These are phyloP conservation scores for Mallotus nudiflorus DNA, from an alignment of 345 rosid species.

Conservation along the genomic window DNA sequence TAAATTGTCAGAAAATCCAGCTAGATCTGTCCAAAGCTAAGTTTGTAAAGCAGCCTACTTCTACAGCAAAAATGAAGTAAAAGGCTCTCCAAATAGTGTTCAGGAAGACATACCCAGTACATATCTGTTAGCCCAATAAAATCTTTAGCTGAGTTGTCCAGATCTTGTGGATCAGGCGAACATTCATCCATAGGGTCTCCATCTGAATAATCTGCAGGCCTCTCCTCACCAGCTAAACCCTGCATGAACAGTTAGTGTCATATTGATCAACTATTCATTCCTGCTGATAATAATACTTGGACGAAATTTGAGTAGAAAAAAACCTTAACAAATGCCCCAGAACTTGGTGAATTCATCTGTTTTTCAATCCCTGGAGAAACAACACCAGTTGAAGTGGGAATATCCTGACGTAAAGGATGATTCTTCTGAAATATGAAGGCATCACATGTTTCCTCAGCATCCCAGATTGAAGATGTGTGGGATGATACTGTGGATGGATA, in stretches of 20 bases:
- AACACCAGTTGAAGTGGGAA: constrained; percentile 32
- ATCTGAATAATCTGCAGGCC: constrained; percentile 27
- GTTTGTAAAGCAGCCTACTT: not conserved
- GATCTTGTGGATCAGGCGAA: constrained; percentile 34
- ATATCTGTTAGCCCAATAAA: constrained; percentile 63
- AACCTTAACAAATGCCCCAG: constrained; percentile 47
- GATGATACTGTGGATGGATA: constrained; percentile 38
- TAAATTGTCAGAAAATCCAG: not conserved
- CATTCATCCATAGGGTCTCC: constrained; percentile 49
- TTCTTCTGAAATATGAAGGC: constrained; percentile 78
- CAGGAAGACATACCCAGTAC: constrained; percentile 62
- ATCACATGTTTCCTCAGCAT: constrained; percentile 97
- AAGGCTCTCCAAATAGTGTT: constrained; percentile 1
- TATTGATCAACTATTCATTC: constrained; percentile 6
- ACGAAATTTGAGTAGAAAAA: not conserved
- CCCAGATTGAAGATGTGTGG: constrained; percentile 79
- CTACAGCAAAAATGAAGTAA: not conserved
- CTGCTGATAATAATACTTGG: constrained; percentile 1
- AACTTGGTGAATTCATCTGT: constrained; percentile 26
- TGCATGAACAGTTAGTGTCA: constrained; percentile 20
- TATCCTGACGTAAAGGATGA: constrained; percentile 31
- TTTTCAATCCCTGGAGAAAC: constrained; percentile 32
- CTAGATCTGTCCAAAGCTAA: not conserved
- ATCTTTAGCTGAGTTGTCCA: constrained; percentile 49
- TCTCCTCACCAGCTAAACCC: constrained; percentile 44